A percentile compares a stretch with the other conserved stretches of the same genome.
These are phyloP conservation scores for Ensete glaucum DNA, from an alignment of 176 grass and related monocot species.

Conservation along the genomic window DNA sequence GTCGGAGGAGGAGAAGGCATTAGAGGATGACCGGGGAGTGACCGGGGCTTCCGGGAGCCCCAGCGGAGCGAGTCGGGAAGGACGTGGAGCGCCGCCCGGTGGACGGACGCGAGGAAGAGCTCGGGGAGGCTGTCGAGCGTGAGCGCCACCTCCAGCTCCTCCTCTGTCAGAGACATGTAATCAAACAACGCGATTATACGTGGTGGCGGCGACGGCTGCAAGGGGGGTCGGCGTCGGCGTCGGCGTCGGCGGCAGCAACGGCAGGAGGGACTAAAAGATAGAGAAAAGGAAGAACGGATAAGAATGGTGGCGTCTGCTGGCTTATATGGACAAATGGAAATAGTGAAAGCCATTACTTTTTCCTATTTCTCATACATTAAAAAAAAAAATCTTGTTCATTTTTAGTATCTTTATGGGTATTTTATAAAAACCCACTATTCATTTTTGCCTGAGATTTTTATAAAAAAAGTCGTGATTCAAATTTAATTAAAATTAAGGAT, in stretches of 20 bases:
- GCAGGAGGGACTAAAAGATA: background rate
- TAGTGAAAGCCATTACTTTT: background rate
- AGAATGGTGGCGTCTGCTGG: background rate
- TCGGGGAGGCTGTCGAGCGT: constrained; percentile 18
- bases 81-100: background rate
- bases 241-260: too few species aligned
- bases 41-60: constrained; percentile 12
- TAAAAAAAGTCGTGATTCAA: too few species aligned
- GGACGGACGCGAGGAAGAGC: background rate
- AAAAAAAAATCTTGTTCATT: too few species aligned
- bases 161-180: background rate
- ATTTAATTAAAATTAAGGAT: too few species aligned
- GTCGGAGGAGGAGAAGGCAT: constrained; percentile 13
- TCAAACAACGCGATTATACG: too few species aligned
- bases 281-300: too few species aligned
- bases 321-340: background rate
- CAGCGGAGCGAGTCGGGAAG: constrained; percentile 5
- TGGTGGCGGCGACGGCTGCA: background rate
- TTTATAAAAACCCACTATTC: too few species aligned
- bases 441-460: too few species aligned
- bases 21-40: background rate
- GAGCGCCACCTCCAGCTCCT: constrained; percentile 19
- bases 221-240: too few species aligned
- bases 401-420: too few species aligned
- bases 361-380: background rate